phyloP scores from a whole-genome alignment of 306 rosid genomes.

The Rosa chinensis region DNA sequence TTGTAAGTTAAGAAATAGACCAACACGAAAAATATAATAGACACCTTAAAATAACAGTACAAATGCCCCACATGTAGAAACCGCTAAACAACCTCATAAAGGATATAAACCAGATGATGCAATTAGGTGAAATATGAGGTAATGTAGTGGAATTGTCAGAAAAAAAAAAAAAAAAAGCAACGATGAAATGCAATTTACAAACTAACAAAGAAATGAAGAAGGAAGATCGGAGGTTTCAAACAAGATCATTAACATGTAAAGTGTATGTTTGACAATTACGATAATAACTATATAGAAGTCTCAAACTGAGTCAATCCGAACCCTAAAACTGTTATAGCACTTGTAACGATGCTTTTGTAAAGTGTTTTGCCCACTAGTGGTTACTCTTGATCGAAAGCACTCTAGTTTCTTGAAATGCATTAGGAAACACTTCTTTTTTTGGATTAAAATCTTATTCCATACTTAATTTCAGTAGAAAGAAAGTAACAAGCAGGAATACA shows the following conservation, averaged over 20 bases:
- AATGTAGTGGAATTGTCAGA: too few species aligned
- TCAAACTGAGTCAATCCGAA: background rate
- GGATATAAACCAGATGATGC: background rate
- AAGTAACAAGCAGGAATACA: too few species aligned
- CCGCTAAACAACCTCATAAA: too few species aligned
- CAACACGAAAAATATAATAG: background rate
- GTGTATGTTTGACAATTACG: too few species aligned
- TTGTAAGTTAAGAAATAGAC: background rate
- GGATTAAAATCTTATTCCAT: too few species aligned
- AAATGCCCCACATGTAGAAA: background rate
- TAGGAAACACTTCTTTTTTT: background rate
- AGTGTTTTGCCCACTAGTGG: too few species aligned
- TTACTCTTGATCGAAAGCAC: background rate
- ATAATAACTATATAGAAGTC: background rate
- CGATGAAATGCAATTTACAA: background rate
- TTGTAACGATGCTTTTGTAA: background rate
- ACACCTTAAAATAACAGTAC: too few species aligned
- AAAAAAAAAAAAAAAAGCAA: too few species aligned
- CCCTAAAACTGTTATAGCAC: background rate
- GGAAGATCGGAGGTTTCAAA: background rate
- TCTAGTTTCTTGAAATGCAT: background rate
- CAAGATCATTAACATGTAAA: background rate
- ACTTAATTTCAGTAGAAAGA: too few species aligned
- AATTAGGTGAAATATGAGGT: background rate
- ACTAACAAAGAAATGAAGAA: background rate